Evolutionary conservation across 2,329 filamentous ascomycete species (phyloP).

Genomic region (Aspergillus candidus): DNA sequence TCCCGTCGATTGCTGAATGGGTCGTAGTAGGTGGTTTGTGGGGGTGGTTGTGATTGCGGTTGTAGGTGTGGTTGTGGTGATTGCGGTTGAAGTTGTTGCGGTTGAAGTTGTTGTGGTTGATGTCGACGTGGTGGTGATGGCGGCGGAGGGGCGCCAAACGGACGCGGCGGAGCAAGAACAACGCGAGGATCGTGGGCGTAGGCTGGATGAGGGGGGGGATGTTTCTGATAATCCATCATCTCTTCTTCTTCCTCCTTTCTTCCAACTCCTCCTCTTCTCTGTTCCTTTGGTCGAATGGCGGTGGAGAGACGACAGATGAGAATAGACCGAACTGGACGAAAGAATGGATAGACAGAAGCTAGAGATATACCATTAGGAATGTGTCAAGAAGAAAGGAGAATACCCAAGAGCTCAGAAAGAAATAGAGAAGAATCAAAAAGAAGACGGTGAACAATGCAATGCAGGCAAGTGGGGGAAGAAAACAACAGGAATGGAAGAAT

Average conservation of each 20-base stretch:
- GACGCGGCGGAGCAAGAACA: conserved; percentile 17
- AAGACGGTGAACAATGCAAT: neutral
- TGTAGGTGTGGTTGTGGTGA: conserved; percentile 6
- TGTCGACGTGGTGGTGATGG: conserved; percentile 14
- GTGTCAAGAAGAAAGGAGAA: neutral
- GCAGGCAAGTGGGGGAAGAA: neutral
- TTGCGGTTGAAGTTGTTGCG: conserved; percentile 7
- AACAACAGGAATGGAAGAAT: conserved; percentile 13
- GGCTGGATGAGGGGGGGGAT: conserved; percentile 11
- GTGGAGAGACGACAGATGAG: neutral
- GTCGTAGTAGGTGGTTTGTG: conserved; percentile 7
- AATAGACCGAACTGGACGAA: neutral
- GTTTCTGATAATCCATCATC: conserved; percentile 24
- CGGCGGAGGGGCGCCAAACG: conserved; percentile 14
- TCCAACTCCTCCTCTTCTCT: no score
- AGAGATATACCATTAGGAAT: neutral
- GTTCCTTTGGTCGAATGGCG: neutral
- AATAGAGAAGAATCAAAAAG: conserved; percentile 7
- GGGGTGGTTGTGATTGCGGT: conserved; percentile 4
- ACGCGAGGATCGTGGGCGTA: conserved; percentile 29
- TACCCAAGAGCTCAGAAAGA: conserved; percentile 4
- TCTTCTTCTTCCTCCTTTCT: no score
- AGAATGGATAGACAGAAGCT: neutral
- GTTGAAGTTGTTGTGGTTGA: conserved; percentile 4
- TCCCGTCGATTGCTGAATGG: conserved; percentile 5